These are phyloP conservation scores for Geranomyces michiganensis DNA, from an alignment of 192 early-diverging fungal genomes.

Conservation along the genomic window DNA sequence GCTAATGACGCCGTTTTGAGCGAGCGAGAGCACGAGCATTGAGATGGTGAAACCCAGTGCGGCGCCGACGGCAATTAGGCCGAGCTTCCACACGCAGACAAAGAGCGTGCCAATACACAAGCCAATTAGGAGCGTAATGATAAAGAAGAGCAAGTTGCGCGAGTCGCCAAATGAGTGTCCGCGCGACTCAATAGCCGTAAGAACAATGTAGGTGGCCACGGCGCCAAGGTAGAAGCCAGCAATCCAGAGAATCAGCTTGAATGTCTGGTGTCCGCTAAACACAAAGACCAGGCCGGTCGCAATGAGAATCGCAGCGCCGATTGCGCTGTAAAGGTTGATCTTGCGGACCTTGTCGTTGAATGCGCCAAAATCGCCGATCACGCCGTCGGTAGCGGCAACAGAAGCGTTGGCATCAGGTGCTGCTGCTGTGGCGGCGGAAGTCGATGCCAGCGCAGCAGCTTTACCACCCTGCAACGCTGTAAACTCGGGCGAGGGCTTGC, in stretches of 20 bases:
- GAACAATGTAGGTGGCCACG: constrained; percentile 51
- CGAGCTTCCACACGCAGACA: constrained; percentile 71
- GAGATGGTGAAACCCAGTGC: constrained; percentile 77
- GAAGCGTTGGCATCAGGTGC: not conserved
- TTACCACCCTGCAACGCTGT: no score
- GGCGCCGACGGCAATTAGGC: constrained; percentile 75
- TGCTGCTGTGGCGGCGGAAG: constrained; percentile 1
- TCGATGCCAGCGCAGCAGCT: no score
- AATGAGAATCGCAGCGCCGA: constrained; percentile 67
- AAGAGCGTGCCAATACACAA: constrained; percentile 67
- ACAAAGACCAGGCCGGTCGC: constrained; percentile 66
- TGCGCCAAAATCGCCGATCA: not conserved
- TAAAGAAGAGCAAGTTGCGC: constrained; percentile 56
- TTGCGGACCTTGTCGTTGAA: constrained; percentile 12
- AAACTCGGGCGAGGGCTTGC: no score
- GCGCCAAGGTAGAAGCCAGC: constrained; percentile 72
- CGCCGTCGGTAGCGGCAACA: not conserved
- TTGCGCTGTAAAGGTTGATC: constrained; percentile 29
- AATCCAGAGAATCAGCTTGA: constrained; percentile 73
- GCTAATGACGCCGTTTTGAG: constrained; percentile 62
- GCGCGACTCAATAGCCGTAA: constrained; percentile 52
- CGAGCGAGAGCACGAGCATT: constrained; percentile 71
- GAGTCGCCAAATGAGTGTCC: constrained; percentile 43
- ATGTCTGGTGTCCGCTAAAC: constrained; percentile 69
- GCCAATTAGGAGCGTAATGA: constrained; percentile 63